phyloP scores from a whole-genome alignment of 2,329 filamentous ascomycete species.

The Magnaporthiopsis rhizophila region DNA sequence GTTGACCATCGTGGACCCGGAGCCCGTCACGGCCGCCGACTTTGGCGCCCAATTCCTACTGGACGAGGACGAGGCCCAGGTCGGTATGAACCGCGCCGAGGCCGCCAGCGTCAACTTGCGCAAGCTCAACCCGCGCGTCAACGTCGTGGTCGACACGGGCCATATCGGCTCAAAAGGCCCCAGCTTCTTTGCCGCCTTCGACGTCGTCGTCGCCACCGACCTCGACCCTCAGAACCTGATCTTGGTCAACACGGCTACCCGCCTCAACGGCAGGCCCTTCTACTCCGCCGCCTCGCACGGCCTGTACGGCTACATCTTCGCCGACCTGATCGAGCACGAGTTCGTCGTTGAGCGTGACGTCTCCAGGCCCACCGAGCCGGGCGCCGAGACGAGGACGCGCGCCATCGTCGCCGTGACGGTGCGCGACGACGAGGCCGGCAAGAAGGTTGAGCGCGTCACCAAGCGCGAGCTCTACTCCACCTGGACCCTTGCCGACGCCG shows the following conservation, averaged over 20 bases:
- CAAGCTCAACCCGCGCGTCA: constrained; percentile 84
- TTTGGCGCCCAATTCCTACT: constrained; percentile 80
- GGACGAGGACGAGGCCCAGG: constrained; percentile 48
- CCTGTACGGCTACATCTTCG: constrained; percentile 91
- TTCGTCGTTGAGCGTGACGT: constrained; percentile 80
- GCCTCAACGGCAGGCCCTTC: constrained; percentile 70
- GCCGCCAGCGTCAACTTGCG: constrained; percentile 71
- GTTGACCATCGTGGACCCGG: constrained; percentile 79
- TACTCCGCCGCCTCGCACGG: constrained; percentile 85
- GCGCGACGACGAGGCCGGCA: constrained; percentile 56
- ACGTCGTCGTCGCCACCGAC: constrained; percentile 85
- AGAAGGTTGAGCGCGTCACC: constrained; percentile 75
- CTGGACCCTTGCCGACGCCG: constrained; percentile 71
- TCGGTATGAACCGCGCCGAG: constrained; percentile 79
- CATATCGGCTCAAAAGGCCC: constrained; percentile 60
- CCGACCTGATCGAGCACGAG: constrained; percentile 82
- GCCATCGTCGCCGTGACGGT: constrained; percentile 64
- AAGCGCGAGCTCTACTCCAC: constrained; percentile 90
- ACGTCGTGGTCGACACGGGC: constrained; percentile 60
- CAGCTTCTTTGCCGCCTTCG: constrained; percentile 70
- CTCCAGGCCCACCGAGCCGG: constrained; percentile 37
- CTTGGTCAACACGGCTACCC: constrained; percentile 78
- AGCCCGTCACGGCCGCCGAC: constrained; percentile 67
- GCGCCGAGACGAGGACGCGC: constrained; percentile 69
- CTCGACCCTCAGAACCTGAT: constrained; percentile 67